Percentiles rank a stretch among this genome's conserved stretches.
Evolutionary conservation across 495 filamentous ascomycete genomes (phyloP).

Genomic region (Rhypophila decipiens): DNA sequence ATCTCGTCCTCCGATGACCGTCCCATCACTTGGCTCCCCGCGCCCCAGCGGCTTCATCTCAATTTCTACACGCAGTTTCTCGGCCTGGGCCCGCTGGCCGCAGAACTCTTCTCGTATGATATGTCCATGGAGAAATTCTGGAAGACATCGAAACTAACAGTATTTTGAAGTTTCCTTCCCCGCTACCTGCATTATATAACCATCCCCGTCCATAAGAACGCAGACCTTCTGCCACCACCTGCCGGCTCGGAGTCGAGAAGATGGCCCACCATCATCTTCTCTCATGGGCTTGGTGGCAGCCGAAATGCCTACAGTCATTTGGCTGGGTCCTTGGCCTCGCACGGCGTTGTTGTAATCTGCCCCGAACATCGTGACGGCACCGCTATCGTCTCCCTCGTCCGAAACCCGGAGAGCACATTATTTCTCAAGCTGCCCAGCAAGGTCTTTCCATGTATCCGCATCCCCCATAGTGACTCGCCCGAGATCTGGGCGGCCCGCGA

Average conservation of each 20-base stretch:
- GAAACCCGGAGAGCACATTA: conserved; percentile 33
- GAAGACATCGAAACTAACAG: background rate
- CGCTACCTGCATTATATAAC: conserved; percentile 61
- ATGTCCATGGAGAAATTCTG: background rate
- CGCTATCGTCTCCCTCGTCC: conserved; percentile 58
- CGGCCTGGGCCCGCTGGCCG: conserved; percentile 47
- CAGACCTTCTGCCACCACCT: conserved; percentile 24
- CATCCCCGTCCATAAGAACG: conserved; percentile 42
- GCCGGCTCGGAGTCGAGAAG: conserved; percentile 23
- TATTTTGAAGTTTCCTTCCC: conserved; percentile 45
- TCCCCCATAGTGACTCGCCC: conserved; percentile 48
- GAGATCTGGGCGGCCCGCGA: conserved; percentile 55
- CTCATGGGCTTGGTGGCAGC: conserved; percentile 70
- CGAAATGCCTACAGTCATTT: conserved; percentile 71
- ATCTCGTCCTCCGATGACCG: conserved; percentile 33
- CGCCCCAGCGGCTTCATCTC: conserved; percentile 62
- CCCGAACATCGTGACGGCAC: conserved; percentile 74
- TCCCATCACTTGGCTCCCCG: conserved; percentile 61
- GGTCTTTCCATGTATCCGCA: conserved; percentile 37
- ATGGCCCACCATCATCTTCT: conserved; percentile 77
- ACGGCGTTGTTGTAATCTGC: conserved; percentile 69
- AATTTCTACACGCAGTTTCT: conserved; percentile 63
- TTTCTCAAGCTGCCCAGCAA: conserved; percentile 25
- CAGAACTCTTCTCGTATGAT: conserved; percentile 57
- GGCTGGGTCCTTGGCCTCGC: conserved; percentile 61